A percentile compares a stretch with the other conserved stretches of the same genome.
Evolutionary conservation across 2,329 filamentous ascomycete species (phyloP).

Genomic region (Colletotrichum sp.): DNA sequence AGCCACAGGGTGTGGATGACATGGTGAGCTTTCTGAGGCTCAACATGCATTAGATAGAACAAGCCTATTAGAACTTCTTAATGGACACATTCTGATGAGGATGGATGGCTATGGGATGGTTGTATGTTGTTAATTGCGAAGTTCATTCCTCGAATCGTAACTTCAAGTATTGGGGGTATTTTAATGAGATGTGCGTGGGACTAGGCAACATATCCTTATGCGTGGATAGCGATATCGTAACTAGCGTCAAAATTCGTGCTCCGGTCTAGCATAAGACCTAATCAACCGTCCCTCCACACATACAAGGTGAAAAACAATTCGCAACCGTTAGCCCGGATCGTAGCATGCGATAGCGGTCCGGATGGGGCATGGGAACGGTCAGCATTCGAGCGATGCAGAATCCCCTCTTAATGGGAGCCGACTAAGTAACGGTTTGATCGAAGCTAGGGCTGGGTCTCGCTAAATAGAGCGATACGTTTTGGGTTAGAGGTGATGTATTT

Average conservation of each 20-base stretch:
- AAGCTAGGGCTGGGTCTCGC: not conserved
- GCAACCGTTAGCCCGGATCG: not conserved
- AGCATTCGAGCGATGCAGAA: not conserved
- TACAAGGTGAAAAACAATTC: not conserved
- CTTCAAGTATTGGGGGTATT: not conserved
- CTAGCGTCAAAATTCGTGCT: not conserved
- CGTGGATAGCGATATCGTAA: not conserved
- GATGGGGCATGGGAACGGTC: not conserved
- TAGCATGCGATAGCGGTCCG: not conserved
- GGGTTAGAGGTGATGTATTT: not conserved
- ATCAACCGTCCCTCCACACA: not conserved
- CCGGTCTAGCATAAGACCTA: not conserved
- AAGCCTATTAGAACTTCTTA: not conserved
- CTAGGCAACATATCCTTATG: not conserved
- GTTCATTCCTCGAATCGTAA: not conserved
- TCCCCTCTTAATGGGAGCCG: not conserved
- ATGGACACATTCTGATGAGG: not conserved
- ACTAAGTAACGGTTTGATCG: not conserved
- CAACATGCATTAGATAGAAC: not conserved
- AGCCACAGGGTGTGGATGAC: conserved; percentile 29
- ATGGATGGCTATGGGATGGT: not conserved
- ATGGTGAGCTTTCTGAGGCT: conserved; percentile 3
- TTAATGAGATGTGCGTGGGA: not conserved
- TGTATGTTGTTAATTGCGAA: not conserved
- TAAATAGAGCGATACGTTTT: not conserved